Conservation (phyloP, 345 rosid genomes). For the Aethionema arabicum region DNA sequence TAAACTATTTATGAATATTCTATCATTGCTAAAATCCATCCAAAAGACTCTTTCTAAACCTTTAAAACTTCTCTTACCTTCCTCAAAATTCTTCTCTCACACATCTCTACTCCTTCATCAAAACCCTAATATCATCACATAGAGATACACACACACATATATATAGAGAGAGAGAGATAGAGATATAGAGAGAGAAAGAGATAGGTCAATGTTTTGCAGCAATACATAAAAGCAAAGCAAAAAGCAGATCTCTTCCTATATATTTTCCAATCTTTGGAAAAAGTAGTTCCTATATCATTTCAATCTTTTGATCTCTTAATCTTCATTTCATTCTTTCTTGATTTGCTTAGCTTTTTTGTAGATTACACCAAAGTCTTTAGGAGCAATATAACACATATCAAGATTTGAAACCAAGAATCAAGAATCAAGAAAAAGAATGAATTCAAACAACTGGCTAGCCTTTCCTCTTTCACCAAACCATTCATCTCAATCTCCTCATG, state of each 20-base stretch:
- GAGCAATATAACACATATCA: conserved; percentile 15
- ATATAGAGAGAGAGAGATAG: conserved; percentile 17
- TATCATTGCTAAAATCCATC: conserved; percentile 10
- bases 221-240: conserved; percentile 16
- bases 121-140: conserved; percentile 30
- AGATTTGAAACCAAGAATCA: conserved; percentile 17
- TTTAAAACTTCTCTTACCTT: conserved; percentile 30
- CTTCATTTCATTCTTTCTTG: conserved; percentile 22
- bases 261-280: conserved; percentile 28
- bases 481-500: conserved; percentile 66
- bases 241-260: conserved; percentile 26
- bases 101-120: conserved; percentile 25
- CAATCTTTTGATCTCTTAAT: conserved; percentile 26
- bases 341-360: conserved; percentile 28
- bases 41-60: conserved; percentile 20
- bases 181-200: neutral
- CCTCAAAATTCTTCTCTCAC: conserved; percentile 27
- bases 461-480: conserved; percentile 91
- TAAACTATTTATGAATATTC: conserved; percentile 12
- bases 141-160: neutral
- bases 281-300: conserved; percentile 23
- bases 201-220: neutral
- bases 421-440: conserved; percentile 42
- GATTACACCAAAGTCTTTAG: conserved; percentile 25
- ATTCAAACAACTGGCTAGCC: conserved; percentile 98